Evolutionary conservation across 2,329 filamentous ascomycete genomes (phyloP).

Genomic region (Pseudocercospora musae): DNA sequence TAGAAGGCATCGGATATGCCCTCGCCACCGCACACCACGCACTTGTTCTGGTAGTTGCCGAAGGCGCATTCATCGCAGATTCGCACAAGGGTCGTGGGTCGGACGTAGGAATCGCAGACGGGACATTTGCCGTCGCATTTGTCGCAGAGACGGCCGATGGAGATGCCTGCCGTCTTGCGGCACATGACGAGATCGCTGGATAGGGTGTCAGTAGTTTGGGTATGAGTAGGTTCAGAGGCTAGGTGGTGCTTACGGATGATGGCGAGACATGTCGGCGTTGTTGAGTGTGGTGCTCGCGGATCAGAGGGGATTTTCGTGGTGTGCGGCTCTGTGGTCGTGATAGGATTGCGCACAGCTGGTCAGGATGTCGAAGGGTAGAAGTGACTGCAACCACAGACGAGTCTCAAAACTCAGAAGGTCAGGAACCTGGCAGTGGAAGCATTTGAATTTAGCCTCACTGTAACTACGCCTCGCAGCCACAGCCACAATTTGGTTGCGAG

Average conservation of each 20-base stretch:
- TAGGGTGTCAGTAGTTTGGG: slow-evolving; percentile 20
- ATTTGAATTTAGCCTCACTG: no score
- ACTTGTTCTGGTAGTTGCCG: slow-evolving; percentile 99
- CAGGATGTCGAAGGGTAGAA: neutral
- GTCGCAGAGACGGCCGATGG: slow-evolving; percentile 97
- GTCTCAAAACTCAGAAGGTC: neutral
- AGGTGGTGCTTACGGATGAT: slow-evolving; percentile 72
- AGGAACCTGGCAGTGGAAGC: neutral
- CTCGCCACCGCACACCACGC: slow-evolving; percentile 96
- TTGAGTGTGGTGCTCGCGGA: neutral
- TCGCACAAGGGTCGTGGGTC: slow-evolving; percentile 91
- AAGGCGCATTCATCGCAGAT: slow-evolving; percentile 99
- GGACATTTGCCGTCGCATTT: slow-evolving; percentile 99
- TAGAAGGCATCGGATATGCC: slow-evolving; percentile 98
- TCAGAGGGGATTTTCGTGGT: neutral
- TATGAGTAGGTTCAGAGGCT: slow-evolving; percentile 17
- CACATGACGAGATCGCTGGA: slow-evolving; percentile 94
- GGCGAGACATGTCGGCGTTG: slow-evolving; percentile 70
- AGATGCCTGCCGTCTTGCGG: slow-evolving; percentile 95
- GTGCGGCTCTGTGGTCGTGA: neutral
- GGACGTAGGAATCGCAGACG: slow-evolving; percentile 98
- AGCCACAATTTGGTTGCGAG: neutral
- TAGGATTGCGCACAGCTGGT: neutral
- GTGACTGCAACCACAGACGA: neutral
- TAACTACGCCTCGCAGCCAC: no score